These are phyloP conservation scores for Ophiostoma australiae DNA, from an alignment of 2,329 filamentous ascomycete species.

Conservation along the genomic window DNA sequence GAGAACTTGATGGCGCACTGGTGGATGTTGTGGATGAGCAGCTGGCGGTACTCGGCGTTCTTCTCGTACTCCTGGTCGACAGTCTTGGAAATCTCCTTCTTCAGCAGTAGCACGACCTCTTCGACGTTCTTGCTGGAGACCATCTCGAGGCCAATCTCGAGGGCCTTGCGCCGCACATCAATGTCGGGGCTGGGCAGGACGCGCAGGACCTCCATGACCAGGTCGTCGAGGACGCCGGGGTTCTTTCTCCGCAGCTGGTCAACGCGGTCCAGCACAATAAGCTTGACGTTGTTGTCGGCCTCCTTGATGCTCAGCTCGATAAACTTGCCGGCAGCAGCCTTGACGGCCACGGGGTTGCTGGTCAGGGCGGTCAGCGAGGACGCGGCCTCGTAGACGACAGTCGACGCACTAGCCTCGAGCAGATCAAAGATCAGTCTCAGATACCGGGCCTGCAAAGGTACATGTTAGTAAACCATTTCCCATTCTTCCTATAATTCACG, in stretches of 20 bases:
- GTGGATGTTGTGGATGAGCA: conserved; percentile 95
- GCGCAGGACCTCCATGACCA: conserved; percentile 94
- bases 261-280: conserved; percentile 93
- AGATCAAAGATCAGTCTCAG: conserved; percentile 93
- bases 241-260: conserved; percentile 67
- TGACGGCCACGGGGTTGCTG: conserved; percentile 94
- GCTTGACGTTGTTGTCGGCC: conserved; percentile 97
- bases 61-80: conserved; percentile 99
- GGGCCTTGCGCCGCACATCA: conserved; percentile 87
- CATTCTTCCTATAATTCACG: background rate
- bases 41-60: conserved; percentile 88
- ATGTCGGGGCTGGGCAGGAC: conserved; percentile 94
- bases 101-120: conserved; percentile 89
- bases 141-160: conserved; percentile 91
- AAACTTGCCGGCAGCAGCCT: conserved; percentile 91
- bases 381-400: conserved; percentile 94
- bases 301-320: conserved; percentile 97
- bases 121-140: conserved; percentile 98
- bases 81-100: conserved; percentile 96
- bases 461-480: conserved; percentile 57
- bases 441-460: conserved; percentile 64
- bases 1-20: conserved; percentile 99
- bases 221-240: conserved; percentile 79
- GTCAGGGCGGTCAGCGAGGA: conserved; percentile 91
- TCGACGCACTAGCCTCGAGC: conserved; percentile 85